Base-by-base conservation (phyloP, 129 eudicot genomes). In the Logfia minima region DNA sequence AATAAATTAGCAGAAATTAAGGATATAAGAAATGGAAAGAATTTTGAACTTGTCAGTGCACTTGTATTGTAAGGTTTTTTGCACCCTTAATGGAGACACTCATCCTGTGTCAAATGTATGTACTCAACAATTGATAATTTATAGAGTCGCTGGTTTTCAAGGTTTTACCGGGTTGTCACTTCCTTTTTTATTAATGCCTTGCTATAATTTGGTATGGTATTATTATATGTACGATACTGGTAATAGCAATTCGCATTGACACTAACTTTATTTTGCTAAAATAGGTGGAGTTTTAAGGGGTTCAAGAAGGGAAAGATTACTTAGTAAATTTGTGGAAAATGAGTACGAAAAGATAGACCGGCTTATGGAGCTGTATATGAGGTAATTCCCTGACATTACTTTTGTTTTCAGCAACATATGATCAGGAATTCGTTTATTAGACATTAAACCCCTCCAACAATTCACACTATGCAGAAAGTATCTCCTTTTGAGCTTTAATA, bases 321-420 rank as follows among this genome's bases (percentile, higher is more conserved):
- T 94, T 64, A 88, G 97, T 81, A 94, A 94, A 76, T 94, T 94
- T 85, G 92, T 91, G 60, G 99, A 91, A 83, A 94, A 94, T 78
- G 99, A 94, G 86, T 91, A 83, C 45, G 99, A 91, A 87, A 94
- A 94, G 88, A 88, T 91, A 81, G 99, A 94, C 80, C 81, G 99
- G 71, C 93, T 94, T 22, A 94, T 94, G 96, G 99, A 94, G 83
- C 97, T 94, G 61, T 91, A 87, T 79, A 85, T 89, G 88, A 89
- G 99, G 31, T 56, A 58, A 85, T 37, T 81, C 24, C 13, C 58
- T 77, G 60, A 32, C 51, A 28, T 29, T 32, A 59, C 65, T 43
- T 45, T 48, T 59, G 13, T 4, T 34, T 65, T 31, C 43, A 65
- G 22, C 11, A 65, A 3, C 45, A 21, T 22, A 58, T 18, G 70